These are phyloP conservation scores for Lactifluus subvellereus DNA, from an alignment of 768 basidiomycete genomes.

Conservation along the genomic window DNA sequence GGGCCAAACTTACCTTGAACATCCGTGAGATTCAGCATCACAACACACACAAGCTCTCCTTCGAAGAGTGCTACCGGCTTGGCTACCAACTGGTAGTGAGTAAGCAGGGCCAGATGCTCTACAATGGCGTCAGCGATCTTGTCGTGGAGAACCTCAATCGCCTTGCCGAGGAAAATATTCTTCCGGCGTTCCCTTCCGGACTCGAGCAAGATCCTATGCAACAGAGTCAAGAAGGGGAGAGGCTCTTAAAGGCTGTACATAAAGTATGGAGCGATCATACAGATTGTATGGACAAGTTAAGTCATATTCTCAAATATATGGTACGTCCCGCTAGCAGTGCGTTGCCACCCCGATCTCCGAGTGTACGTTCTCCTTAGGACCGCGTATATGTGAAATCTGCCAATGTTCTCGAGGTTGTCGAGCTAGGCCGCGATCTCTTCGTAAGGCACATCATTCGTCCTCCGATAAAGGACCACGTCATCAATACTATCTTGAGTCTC, in stretches of 20 bases:
- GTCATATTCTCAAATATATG: constrained; percentile 94
- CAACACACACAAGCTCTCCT: constrained; percentile 82
- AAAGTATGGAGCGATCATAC: constrained; percentile 93
- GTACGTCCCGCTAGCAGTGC: constrained; percentile 38
- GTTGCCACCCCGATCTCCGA: constrained; percentile 21
- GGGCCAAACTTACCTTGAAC: constrained; percentile 73
- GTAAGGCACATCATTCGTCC: constrained; percentile 70
- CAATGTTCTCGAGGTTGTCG: constrained; percentile 73
- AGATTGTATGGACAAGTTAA: constrained; percentile 80
- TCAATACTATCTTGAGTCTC: constrained; percentile 77
- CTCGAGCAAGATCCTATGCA: constrained; percentile 62
- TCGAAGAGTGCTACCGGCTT: constrained; percentile 90
- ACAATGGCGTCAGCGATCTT: constrained; percentile 75
- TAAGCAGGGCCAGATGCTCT: constrained; percentile 78
- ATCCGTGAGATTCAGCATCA: constrained; percentile 94
- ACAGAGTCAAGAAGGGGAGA: constrained; percentile 76
- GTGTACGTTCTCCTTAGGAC: constrained; percentile 52
- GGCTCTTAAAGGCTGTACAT: constrained; percentile 74
- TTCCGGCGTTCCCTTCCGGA: constrained; percentile 79
- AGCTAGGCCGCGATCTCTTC: constrained; percentile 80
- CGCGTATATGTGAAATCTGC: constrained; percentile 75
- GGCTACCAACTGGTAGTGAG: constrained; percentile 92
- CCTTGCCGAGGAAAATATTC: constrained; percentile 68
- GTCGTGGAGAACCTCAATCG: constrained; percentile 77
- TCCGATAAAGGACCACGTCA: constrained; percentile 79